Evolutionary conservation across 1,139 yeast species (phyloP).

Genomic region (Candida frijolesensis): DNA sequence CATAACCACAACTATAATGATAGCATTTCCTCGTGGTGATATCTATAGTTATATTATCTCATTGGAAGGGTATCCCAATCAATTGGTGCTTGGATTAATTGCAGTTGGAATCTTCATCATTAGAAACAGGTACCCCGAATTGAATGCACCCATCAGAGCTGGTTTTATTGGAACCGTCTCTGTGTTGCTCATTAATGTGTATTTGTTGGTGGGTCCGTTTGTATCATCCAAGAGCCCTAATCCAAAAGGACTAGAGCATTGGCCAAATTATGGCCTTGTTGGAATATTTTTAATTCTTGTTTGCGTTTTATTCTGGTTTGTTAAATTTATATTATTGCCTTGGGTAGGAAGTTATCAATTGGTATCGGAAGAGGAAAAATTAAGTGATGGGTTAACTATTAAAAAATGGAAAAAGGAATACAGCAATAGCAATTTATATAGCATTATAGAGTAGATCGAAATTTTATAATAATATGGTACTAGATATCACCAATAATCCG

Average conservation of each 20-base stretch:
- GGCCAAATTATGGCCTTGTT: slow-evolving; percentile 57
- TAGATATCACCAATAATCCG: slow-evolving; percentile 10
- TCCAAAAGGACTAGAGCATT: slow-evolving; percentile 41
- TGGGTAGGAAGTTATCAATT: slow-evolving; percentile 44
- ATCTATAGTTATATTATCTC: slow-evolving; percentile 76
- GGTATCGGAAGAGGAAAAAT: slow-evolving; percentile 36
- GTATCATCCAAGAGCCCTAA: slow-evolving; percentile 40
- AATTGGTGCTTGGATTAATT: slow-evolving; percentile 48
- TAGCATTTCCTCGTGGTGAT: slow-evolving; percentile 75
- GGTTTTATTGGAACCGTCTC: slow-evolving; percentile 45
- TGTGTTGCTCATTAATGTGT: slow-evolving; percentile 40
- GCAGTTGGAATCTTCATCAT: slow-evolving; percentile 56
- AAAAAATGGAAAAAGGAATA: slow-evolving; percentile 46
- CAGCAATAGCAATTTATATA: background rate
- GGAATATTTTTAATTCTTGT: slow-evolving; percentile 33
- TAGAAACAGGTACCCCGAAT: slow-evolving; percentile 47
- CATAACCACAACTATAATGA: slow-evolving; percentile 43
- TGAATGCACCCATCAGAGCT: slow-evolving; percentile 54
- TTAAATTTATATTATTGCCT: slow-evolving; percentile 50
- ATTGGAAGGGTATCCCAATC: slow-evolving; percentile 71
- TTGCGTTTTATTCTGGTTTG: slow-evolving; percentile 51
- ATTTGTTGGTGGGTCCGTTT: slow-evolving; percentile 52
- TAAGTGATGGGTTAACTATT: slow-evolving; percentile 57
- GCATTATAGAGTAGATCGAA: background rate
- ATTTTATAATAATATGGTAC: background rate